Evolutionary conservation across 2,329 filamentous ascomycete genomes (phyloP).

Genomic region (Colletotrichum orchidophilum): DNA sequence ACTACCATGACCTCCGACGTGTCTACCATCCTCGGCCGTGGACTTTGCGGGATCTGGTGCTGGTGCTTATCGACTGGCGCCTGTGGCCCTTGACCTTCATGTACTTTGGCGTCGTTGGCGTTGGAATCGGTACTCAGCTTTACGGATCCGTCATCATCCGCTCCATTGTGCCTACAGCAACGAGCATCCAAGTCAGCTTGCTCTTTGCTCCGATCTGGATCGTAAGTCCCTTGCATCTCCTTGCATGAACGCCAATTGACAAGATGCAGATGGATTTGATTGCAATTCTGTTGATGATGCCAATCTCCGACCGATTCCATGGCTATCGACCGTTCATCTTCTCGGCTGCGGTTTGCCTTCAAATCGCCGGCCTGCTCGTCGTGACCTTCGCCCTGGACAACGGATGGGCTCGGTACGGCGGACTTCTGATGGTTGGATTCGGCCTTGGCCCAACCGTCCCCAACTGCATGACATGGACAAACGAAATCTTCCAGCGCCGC

Average conservation of each 20-base stretch:
- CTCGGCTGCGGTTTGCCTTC: constrained; percentile 76
- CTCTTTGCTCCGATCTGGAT: constrained; percentile 94
- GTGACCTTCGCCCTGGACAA: constrained; percentile 77
- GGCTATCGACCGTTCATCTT: constrained; percentile 83
- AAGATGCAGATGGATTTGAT: constrained; percentile 77
- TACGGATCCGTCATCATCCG: constrained; percentile 90
- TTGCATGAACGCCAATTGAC: neutral
- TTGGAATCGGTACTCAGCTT: constrained; percentile 88
- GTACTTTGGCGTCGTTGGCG: constrained; percentile 95
- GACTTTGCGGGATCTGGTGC: constrained; percentile 74
- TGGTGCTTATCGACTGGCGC: constrained; percentile 84
- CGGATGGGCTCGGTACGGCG: constrained; percentile 87
- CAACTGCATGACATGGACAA: constrained; percentile 94
- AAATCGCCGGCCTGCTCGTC: constrained; percentile 82
- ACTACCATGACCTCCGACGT: constrained; percentile 83
- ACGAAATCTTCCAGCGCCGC: constrained; percentile 87
- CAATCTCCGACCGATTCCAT: constrained; percentile 88
- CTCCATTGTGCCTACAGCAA: constrained; percentile 78
- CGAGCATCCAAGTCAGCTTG: constrained; percentile 79
- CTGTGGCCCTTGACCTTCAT: constrained; percentile 87
- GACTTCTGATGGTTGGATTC: constrained; percentile 89
- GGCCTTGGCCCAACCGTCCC: constrained; percentile 91
- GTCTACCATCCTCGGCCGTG: constrained; percentile 82
- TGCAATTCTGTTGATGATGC: constrained; percentile 85
- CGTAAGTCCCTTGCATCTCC: constrained; percentile 57